A percentile compares a stretch with the other conserved stretches of the same genome.
These are phyloP conservation scores for Lasiosphaeriaceae sp. DNA, from an alignment of 495 filamentous ascomycete species.

Conservation along the genomic window DNA sequence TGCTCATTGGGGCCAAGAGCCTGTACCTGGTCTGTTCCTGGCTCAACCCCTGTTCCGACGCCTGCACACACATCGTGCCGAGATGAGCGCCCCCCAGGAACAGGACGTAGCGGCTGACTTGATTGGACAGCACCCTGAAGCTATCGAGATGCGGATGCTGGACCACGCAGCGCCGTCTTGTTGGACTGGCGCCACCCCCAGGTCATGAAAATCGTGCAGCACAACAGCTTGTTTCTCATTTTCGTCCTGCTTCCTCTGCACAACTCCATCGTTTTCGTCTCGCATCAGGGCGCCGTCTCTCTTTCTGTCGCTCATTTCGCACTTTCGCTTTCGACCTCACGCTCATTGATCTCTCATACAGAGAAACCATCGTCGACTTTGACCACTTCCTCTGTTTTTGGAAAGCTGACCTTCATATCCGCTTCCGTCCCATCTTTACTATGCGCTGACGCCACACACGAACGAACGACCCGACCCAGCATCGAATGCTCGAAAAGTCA, in stretches of 20 bases:
- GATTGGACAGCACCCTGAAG: conserved; percentile 15
- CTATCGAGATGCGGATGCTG: conserved; percentile 19
- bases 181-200: conserved; percentile 3
- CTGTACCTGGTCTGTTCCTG: conserved; percentile 19
- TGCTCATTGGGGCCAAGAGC: conserved; percentile 12
- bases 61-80: conserved; percentile 16
- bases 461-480: background rate
- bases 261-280: background rate
- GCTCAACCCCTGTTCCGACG: conserved; percentile 4
- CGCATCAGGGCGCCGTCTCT: conserved; percentile 15
- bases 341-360: conserved; percentile 4
- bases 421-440: conserved; percentile 11
- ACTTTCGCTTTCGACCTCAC: conserved; percentile 2
- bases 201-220: conserved; percentile 12
- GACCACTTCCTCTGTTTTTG: background rate
- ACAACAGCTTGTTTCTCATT: conserved; percentile 7
- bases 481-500: conserved; percentile 3
- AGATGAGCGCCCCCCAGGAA: conserved; percentile 19
- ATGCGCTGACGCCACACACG: conserved; percentile 6
- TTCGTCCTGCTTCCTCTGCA: conserved; percentile 3
- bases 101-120: background rate
- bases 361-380: background rate
- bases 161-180: background rate
- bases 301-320: conserved; percentile 13
- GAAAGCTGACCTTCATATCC: conserved; percentile 1